phyloP scores from a whole-genome alignment of 352 stramenopile species.

The Phytophthora sp. region DNA sequence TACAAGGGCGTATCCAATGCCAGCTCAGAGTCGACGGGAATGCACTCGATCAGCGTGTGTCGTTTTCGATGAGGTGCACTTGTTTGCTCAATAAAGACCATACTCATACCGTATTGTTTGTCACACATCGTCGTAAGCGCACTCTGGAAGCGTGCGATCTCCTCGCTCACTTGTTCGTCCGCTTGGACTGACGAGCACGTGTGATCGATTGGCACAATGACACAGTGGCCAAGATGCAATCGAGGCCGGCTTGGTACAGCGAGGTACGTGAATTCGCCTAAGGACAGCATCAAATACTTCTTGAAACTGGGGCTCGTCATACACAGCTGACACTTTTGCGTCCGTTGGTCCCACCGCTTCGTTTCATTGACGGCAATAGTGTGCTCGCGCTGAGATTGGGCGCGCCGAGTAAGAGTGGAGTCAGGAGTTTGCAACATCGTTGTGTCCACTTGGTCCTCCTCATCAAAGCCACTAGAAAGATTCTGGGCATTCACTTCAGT shows the following conservation, averaged over 20 bases:
- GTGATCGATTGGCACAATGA: constrained; percentile 83
- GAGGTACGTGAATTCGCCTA: constrained; percentile 82
- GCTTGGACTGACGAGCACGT: constrained; percentile 58
- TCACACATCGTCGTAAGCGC: constrained; percentile 65
- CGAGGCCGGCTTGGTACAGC: constrained; percentile 61
- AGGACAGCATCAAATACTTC: constrained; percentile 79
- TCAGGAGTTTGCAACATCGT: constrained; percentile 59
- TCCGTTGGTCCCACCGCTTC: constrained; percentile 74
- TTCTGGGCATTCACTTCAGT: constrained; percentile 68
- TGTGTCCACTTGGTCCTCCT: constrained; percentile 81
- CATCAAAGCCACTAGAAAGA: constrained; percentile 80
- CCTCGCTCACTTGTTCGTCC: constrained; percentile 67
- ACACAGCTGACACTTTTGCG: constrained; percentile 70
- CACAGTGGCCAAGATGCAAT: constrained; percentile 68
- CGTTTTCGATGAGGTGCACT: constrained; percentile 60
- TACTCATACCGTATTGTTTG: constrained; percentile 54
- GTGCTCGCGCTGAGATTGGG: constrained; percentile 60
- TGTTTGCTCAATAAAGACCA: constrained; percentile 86
- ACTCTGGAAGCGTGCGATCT: constrained; percentile 73
- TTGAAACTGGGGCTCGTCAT: constrained; percentile 79
- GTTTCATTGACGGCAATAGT: constrained; percentile 55
- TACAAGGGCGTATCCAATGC: constrained; percentile 74
- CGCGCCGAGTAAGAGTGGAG: constrained; percentile 64
- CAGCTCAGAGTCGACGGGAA: constrained; percentile 70
- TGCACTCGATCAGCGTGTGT: constrained; percentile 83